phyloP scores from a whole-genome alignment of 768 basidiomycete genomes.

The Boletus huronensis region DNA sequence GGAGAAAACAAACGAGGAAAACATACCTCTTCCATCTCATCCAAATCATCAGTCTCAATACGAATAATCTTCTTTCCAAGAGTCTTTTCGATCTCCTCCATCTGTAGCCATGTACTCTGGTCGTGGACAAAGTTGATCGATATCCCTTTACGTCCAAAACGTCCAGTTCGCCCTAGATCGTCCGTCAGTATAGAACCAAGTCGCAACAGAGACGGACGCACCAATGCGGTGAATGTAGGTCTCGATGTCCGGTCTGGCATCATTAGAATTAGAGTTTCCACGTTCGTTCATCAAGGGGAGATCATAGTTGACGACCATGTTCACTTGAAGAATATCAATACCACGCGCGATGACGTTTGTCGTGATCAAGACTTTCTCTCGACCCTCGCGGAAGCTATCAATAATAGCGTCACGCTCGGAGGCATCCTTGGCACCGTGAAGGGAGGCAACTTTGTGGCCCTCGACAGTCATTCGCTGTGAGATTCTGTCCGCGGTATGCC shows the following conservation, averaged over 20 bases:
- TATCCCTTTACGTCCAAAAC: conserved; percentile 95
- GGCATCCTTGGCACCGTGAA: conserved; percentile 93
- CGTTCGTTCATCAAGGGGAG: conserved; percentile 83
- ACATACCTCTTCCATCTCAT: conserved; percentile 89
- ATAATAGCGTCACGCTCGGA: conserved; percentile 87
- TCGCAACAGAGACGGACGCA: conserved; percentile 35
- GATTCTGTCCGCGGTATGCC: conserved; percentile 90
- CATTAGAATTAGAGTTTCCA: conserved; percentile 37
- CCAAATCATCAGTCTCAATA: conserved; percentile 86
- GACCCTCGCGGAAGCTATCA: conserved; percentile 93
- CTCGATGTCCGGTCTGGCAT: conserved; percentile 81
- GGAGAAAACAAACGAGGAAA: background rate
- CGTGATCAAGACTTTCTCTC: conserved; percentile 95
- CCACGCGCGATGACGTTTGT: conserved; percentile 98
- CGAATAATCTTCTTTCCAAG: conserved; percentile 76
- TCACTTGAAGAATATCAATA: conserved; percentile 98
- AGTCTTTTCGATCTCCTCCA: conserved; percentile 82
- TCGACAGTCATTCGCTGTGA: conserved; percentile 86
- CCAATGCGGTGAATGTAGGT: conserved; percentile 98
- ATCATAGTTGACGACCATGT: conserved; percentile 99
- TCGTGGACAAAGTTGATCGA: conserved; percentile 98
- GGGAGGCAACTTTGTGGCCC: conserved; percentile 93
- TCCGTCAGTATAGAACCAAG: background rate
- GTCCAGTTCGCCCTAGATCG: conserved; percentile 84
- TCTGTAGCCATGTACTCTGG: conserved; percentile 79